phyloP scores from a whole-genome alignment of 345 rosid species.

The Salix caprea region DNA sequence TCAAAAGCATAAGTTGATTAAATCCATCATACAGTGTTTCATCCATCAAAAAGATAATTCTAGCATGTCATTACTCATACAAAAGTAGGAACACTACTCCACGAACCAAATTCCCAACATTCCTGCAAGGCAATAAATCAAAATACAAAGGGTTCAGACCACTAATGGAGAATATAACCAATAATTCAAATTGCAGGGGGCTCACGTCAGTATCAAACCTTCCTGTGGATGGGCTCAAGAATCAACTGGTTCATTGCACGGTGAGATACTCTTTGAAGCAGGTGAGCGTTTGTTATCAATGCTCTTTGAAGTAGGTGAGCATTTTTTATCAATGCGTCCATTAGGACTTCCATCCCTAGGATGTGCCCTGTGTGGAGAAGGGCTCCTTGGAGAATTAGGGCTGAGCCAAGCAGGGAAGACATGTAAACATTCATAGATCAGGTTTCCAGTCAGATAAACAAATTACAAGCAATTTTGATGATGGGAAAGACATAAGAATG shows the following conservation, averaged over 20 bases:
- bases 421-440: slow-evolving; percentile 14
- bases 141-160: neutral
- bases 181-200: neutral
- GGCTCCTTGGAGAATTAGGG: slow-evolving; percentile 32
- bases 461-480: neutral
- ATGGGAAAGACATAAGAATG: neutral
- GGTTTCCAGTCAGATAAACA: neutral
- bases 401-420: slow-evolving; percentile 49
- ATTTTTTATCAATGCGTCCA: slow-evolving; percentile 29
- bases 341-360: slow-evolving; percentile 36
- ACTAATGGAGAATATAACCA: neutral
- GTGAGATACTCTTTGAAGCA: slow-evolving; percentile 40
- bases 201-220: slow-evolving; percentile 44
- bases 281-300: slow-evolving; percentile 39
- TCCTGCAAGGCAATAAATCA: neutral
- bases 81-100: neutral
- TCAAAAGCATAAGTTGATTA: neutral
- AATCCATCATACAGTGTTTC: neutral
- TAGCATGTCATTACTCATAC: neutral
- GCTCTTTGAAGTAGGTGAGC: slow-evolving; percentile 42
- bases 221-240: slow-evolving; percentile 43
- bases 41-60: neutral
- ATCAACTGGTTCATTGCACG: slow-evolving; percentile 29
- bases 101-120: neutral
- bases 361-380: slow-evolving; percentile 32